These are phyloP conservation scores for Penicillium sp. DNA, from an alignment of 2,329 filamentous ascomycete species.

Conservation along the genomic window DNA sequence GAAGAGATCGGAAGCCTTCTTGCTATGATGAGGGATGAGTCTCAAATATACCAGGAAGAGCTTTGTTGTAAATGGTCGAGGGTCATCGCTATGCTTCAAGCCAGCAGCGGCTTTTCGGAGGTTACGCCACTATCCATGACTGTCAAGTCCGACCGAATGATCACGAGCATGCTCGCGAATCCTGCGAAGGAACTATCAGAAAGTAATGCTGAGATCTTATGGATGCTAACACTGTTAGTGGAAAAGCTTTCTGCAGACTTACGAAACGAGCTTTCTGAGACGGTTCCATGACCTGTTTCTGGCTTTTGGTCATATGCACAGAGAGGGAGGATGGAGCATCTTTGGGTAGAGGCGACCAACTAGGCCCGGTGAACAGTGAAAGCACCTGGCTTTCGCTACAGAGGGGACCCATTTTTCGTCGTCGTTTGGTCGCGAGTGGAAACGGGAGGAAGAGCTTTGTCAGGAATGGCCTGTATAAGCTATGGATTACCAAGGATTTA, in stretches of 20 bases:
- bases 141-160: not conserved
- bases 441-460: too few relatives aligned
- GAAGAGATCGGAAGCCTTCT: not conserved
- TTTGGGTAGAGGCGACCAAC: too few relatives aligned
- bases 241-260: slow-evolving; percentile 5
- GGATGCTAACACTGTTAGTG: slow-evolving; percentile 5
- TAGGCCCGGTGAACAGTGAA: too few relatives aligned
- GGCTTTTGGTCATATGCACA: too few relatives aligned
- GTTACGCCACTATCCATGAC: not conserved
- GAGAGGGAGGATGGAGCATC: too few relatives aligned
- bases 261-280: not conserved
- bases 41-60: not conserved
- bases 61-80: slow-evolving; percentile 1
- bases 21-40: not conserved
- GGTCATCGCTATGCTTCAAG: not conserved
- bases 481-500: too few relatives aligned
- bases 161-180: not conserved
- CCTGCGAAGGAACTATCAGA: not conserved
- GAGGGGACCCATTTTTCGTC: too few relatives aligned
- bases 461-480: too few relatives aligned
- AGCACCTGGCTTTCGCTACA: too few relatives aligned
- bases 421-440: too few relatives aligned
- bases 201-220: slow-evolving; percentile 5
- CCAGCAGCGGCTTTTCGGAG: not conserved
- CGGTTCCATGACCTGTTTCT: too few relatives aligned